Percentiles rank a stretch among this genome's conserved stretches.
phyloP scores from a whole-genome alignment of 768 basidiomycete species.

The Tylopilus subfusipes region DNA sequence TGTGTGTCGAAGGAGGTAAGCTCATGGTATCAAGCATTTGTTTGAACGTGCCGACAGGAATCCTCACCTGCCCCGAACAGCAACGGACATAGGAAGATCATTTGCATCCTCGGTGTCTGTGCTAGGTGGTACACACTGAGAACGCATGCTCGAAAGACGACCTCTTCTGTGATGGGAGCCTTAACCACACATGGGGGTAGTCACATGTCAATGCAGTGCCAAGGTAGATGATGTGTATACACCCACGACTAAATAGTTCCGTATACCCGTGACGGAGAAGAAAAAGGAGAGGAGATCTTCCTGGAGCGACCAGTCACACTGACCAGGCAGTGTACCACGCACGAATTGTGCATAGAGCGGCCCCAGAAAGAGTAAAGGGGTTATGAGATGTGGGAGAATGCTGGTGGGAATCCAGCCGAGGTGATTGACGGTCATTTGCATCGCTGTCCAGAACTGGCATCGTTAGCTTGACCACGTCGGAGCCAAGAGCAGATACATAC shows the following conservation, averaged over 20 bases:
- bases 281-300: constrained; percentile 40
- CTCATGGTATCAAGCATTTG: neutral
- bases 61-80: constrained; percentile 82
- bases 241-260: constrained; percentile 64
- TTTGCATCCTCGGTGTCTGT: constrained; percentile 46
- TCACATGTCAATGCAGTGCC: neutral
- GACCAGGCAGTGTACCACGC: constrained; percentile 48
- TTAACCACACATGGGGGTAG: constrained; percentile 25
- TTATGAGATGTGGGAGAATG: constrained; percentile 55
- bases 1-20: constrained; percentile 28
- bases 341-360: constrained; percentile 63
- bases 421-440: constrained; percentile 34
- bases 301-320: constrained; percentile 45
- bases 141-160: constrained; percentile 86
- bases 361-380: constrained; percentile 73
- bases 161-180: constrained; percentile 91
- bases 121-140: constrained; percentile 70
- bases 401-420: constrained; percentile 38
- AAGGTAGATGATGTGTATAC: neutral
- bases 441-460: constrained; percentile 16
- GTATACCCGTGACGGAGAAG: constrained; percentile 52
- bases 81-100: constrained; percentile 80
- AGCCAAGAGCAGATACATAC: constrained; percentile 10
- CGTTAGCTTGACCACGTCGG: constrained; percentile 5
- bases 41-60: neutral